Conservation (phyloP, 495 filamentous ascomycete genomes). For the Hypoxylon trugodes region DNA sequence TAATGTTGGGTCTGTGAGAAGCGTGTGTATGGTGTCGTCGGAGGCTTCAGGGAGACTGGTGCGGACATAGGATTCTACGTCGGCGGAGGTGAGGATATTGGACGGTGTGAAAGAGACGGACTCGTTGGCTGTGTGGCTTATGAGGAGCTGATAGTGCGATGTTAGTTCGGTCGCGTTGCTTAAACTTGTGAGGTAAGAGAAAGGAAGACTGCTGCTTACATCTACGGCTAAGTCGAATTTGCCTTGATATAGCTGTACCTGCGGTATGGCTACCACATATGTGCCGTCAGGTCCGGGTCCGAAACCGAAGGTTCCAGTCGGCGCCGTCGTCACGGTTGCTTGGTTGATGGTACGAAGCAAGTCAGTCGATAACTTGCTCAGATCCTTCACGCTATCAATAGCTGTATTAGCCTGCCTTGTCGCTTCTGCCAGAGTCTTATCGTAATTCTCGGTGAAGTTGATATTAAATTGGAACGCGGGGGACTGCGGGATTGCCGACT, state of each 20-base stretch:
- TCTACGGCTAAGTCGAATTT: constrained; percentile 62
- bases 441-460: constrained; percentile 25
- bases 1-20: constrained; percentile 35
- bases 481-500: constrained; percentile 42
- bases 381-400: constrained; percentile 57
- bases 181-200: constrained; percentile 19
- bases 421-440: constrained; percentile 21
- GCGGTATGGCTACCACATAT: constrained; percentile 64
- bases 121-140: constrained; percentile 39
- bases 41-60: constrained; percentile 5
- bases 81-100: constrained; percentile 34
- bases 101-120: constrained; percentile 42
- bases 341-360: constrained; percentile 61
- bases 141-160: constrained; percentile 31
- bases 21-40: constrained; percentile 8
- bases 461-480: constrained; percentile 37
- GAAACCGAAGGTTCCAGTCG: constrained; percentile 63
- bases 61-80: constrained; percentile 47
- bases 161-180: constrained; percentile 44
- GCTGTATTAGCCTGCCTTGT: not conserved
- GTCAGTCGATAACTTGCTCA: constrained; percentile 56
- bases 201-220: constrained; percentile 51
- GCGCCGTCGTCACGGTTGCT: constrained; percentile 52
- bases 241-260: constrained; percentile 64
- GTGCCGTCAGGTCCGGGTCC: constrained; percentile 66